Conservation (phyloP, 495 filamentous ascomycete genomes). For the Aspergillus nidulans region DNA sequence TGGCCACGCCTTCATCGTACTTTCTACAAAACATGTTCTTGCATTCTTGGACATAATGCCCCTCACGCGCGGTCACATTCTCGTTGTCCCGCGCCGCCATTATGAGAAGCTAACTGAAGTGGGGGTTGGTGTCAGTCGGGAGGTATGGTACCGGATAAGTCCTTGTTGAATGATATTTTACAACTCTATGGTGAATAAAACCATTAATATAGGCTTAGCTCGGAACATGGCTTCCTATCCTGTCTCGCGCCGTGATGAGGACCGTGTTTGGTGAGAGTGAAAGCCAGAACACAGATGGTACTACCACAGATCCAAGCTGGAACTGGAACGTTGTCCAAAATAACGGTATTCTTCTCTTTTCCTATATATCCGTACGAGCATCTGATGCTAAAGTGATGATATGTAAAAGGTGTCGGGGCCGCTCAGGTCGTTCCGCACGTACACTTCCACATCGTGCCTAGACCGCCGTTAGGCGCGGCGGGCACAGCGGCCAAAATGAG, state of each 20-base stretch:
- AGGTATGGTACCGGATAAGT: constrained; percentile 33
- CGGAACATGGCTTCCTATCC: constrained; percentile 66
- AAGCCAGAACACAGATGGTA: not conserved
- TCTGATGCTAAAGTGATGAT: too few species aligned
- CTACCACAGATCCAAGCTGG: constrained; percentile 42
- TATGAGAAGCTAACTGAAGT: constrained; percentile 67
- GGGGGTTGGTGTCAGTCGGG: constrained; percentile 47
- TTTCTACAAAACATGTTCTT: constrained; percentile 66
- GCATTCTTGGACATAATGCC: constrained; percentile 93
- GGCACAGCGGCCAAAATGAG: constrained; percentile 45
- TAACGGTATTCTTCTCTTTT: constrained; percentile 55
- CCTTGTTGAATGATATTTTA: too few species aligned
- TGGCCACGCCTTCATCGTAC: constrained; percentile 58
- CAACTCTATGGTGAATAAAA: too few species aligned
- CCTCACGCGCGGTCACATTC: constrained; percentile 69
- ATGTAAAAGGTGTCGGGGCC: constrained; percentile 58
- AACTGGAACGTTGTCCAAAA: constrained; percentile 93
- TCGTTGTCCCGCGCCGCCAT: constrained; percentile 70
- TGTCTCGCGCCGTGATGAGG: constrained; percentile 65
- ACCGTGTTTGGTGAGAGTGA: constrained; percentile 32
- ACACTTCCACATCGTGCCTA: constrained; percentile 88
- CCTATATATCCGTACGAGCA: too few species aligned
- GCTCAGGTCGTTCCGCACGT: constrained; percentile 89
- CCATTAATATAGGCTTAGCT: constrained; percentile 37
- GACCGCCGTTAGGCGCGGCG: constrained; percentile 39